phyloP scores from a whole-genome alignment of 805 yeast species.

The Saccharomycopsis guyanensis region DNA sequence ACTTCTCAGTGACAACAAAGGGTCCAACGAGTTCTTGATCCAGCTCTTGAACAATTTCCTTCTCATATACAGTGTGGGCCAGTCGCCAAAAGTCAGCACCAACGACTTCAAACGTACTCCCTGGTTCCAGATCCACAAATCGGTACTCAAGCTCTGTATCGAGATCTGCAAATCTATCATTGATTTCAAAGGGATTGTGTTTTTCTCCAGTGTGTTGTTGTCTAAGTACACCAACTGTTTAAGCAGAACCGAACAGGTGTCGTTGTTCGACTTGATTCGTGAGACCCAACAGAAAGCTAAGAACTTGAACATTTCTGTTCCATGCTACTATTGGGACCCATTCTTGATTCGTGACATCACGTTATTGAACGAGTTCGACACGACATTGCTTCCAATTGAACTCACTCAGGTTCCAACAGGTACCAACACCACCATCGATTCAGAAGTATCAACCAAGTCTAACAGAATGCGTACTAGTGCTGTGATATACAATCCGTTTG shows the following conservation, averaged over 20 bases:
- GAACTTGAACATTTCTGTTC: constrained; percentile 24
- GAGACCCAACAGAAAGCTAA: constrained; percentile 25
- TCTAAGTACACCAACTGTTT: constrained; percentile 49
- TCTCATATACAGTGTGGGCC: constrained; percentile 45
- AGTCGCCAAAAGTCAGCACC: constrained; percentile 28
- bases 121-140: constrained; percentile 55
- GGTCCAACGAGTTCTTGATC: constrained; percentile 6
- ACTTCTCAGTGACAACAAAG: constrained; percentile 6
- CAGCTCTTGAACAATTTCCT: constrained; percentile 43
- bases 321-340: constrained; percentile 64
- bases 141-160: constrained; percentile 44
- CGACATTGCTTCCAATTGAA: constrained; percentile 17
- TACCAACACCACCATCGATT: constrained; percentile 15
- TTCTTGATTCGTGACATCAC: constrained; percentile 47
- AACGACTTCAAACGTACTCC: constrained; percentile 28
- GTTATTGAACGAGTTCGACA: constrained; percentile 26
- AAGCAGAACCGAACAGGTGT: constrained; percentile 49
- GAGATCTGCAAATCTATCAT: constrained; percentile 44
- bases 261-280: constrained; percentile 31
- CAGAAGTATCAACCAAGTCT: not conserved
- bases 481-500: constrained; percentile 20
- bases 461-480: constrained; percentile 4
- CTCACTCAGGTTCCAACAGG: constrained; percentile 18
- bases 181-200: constrained; percentile 37
- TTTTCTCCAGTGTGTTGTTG: constrained; percentile 46